Conservation (phyloP, 345 rosid species). For the Mercurialis annua region DNA sequence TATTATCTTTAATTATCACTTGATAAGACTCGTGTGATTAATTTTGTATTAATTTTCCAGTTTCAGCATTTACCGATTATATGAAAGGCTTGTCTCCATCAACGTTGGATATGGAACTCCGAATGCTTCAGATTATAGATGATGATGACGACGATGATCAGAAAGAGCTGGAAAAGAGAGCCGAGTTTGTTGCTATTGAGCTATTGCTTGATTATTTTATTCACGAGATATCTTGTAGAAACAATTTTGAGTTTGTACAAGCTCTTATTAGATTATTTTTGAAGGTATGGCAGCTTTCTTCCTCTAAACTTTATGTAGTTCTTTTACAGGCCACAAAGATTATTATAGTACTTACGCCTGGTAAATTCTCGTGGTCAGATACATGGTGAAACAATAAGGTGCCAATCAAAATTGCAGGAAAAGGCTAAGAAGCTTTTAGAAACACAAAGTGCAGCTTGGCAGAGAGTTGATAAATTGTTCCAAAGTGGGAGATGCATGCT, state of each 20-base stretch:
- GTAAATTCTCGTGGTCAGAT: constrained; percentile 45
- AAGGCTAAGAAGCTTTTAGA: constrained; percentile 73
- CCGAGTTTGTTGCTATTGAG: constrained; percentile 58
- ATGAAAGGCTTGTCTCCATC: constrained; percentile 83
- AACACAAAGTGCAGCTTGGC: constrained; percentile 69
- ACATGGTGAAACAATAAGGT: constrained; percentile 78
- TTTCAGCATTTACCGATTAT: constrained; percentile 71
- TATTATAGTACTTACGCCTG: neutral
- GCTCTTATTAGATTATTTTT: constrained; percentile 76
- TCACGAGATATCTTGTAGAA: constrained; percentile 59
- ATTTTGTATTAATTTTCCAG: constrained; percentile 32
- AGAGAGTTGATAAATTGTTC: constrained; percentile 74
- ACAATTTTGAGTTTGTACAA: constrained; percentile 88
- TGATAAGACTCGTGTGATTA: neutral
- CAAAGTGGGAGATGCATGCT: constrained; percentile 90
- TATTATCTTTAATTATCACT: neutral
- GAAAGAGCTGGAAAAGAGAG: constrained; percentile 58
- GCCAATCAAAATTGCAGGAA: constrained; percentile 59
- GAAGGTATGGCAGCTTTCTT: constrained; percentile 51
- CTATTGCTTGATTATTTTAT: constrained; percentile 78
- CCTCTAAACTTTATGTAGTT: too few species aligned
- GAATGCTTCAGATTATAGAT: constrained; percentile 90
- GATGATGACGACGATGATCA: constrained; percentile 60
- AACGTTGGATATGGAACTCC: constrained; percentile 77
- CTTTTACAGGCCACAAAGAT: neutral